Base-by-base conservation (phyloP, 2,329 filamentous ascomycete genomes). In the Fusarium tjaetaba region DNA sequence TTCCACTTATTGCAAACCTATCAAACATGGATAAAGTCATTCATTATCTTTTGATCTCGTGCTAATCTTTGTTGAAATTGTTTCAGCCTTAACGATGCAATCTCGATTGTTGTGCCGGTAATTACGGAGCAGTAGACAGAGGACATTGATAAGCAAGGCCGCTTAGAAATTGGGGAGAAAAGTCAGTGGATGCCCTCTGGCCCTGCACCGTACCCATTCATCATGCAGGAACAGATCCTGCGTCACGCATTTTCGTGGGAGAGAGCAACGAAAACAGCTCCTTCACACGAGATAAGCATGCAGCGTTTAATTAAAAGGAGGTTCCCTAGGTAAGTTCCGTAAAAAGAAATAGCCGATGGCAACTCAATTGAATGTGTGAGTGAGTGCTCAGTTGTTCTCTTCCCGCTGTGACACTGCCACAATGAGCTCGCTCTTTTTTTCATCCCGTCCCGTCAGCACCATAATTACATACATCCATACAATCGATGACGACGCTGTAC, bases 401-500 rank as follows among this genome's bases (percentile, higher is more conserved):
- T 59, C 18, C 34, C 28, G 34, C 16, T 24, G 32, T 38, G 26
- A 48, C 52, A 59, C 34, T 59, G 41, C 52, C n/a, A 39, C 60
- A 59, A 39, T 26, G 52, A 56, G 49, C 26, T 34, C 34, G 28
- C 11, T 41, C 60, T 48, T 13, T 39, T 46, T 26, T 41, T 41
- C 11, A 59, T 56, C 41, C 24, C 42, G 24, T 43, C 49, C 18
- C 26, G 24, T 43, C 45, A 67, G 45, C 42, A 65, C 60, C 34
- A 61, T 57, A 56, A 70, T 63, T 65, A 60, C 52, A 53, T 65
- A 66, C 52, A 62, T 65, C 57, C 52, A 53, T 65, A 66, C 52
- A 62, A 57, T 72, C 64, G 49, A 74, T 74, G 72, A 74, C 72
- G 72, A 74, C 61, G 68, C 48, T 69, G 34, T 51, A 74, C 71